phyloP scores from a whole-genome alignment of 352 stramenopile species.

The Phytophthora meadii region DNA sequence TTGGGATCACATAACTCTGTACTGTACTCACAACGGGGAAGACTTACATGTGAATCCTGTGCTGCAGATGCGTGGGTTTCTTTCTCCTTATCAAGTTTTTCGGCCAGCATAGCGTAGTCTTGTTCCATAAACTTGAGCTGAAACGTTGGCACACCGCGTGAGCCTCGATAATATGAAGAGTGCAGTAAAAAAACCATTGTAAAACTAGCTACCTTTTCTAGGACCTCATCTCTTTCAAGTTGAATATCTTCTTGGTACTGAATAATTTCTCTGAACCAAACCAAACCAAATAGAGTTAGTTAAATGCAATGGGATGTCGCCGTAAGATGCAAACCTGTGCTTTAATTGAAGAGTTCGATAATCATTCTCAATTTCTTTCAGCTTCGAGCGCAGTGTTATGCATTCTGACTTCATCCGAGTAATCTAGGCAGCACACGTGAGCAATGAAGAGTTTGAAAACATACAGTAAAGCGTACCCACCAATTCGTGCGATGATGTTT shows the following conservation, averaged over 20 bases:
- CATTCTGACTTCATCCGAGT: conserved; percentile 76
- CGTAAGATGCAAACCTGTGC: conserved; percentile 48
- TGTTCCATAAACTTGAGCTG: conserved; percentile 81
- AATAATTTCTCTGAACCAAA: conserved; percentile 50
- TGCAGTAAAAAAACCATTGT: no score
- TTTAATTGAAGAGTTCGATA: conserved; percentile 79
- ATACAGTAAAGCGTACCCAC: conserved; percentile 27
- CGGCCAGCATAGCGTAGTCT: conserved; percentile 52
- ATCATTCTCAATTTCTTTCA: conserved; percentile 83
- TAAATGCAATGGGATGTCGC: neutral
- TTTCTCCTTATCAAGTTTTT: conserved; percentile 76
- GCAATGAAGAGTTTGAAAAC: neutral
- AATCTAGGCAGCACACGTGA: conserved; percentile 34
- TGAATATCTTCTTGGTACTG: conserved; percentile 77
- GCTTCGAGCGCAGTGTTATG: conserved; percentile 64
- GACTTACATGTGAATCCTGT: conserved; percentile 60
- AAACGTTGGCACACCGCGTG: neutral
- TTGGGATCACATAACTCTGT: neutral
- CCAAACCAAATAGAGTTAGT: neutral
- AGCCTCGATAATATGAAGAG: no score
- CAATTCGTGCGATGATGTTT: conserved; percentile 65
- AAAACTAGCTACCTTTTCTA: conserved; percentile 53
- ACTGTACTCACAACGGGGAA: neutral
- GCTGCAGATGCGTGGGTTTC: conserved; percentile 42
- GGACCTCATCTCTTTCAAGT: conserved; percentile 69